Conservation (phyloP, 148 eudicot species). For the Rhododendron molle region DNA sequence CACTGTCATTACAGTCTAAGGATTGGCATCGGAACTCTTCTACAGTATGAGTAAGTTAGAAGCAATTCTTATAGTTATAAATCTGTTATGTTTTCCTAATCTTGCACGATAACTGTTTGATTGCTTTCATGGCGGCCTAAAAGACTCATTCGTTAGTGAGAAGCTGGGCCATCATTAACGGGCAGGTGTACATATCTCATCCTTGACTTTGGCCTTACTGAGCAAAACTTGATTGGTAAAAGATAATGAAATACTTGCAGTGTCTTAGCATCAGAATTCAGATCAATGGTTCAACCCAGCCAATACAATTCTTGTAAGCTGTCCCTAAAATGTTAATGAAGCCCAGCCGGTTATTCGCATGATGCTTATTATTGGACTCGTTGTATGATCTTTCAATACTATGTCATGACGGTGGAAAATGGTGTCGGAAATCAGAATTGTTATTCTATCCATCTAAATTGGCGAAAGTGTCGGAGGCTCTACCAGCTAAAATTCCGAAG, state of each 20-base stretch:
- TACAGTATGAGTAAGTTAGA: background rate
- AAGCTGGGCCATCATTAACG: background rate
- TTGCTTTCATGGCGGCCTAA: background rate
- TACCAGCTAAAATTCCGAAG: background rate
- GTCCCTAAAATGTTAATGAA: background rate
- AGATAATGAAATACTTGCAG: background rate
- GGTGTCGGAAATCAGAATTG: background rate
- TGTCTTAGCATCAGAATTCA: background rate
- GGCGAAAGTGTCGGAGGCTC: background rate
- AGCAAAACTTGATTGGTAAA: background rate
- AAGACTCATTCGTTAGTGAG: background rate
- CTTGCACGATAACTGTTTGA: background rate
- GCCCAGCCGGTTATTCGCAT: background rate
- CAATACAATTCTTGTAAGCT: background rate
- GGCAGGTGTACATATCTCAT: background rate
- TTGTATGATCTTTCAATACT: background rate
- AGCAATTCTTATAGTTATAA: background rate
- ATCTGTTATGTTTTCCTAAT: background rate
- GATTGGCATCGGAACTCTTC: background rate
- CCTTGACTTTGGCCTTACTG: background rate
- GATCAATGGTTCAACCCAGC: background rate
- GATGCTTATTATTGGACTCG: background rate
- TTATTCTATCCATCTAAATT: background rate
- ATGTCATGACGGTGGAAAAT: background rate
- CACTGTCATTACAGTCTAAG: background rate